Evolutionary conservation across 2,329 filamentous ascomycete genomes (phyloP).

Genomic region (Colletotrichum trifolii): DNA sequence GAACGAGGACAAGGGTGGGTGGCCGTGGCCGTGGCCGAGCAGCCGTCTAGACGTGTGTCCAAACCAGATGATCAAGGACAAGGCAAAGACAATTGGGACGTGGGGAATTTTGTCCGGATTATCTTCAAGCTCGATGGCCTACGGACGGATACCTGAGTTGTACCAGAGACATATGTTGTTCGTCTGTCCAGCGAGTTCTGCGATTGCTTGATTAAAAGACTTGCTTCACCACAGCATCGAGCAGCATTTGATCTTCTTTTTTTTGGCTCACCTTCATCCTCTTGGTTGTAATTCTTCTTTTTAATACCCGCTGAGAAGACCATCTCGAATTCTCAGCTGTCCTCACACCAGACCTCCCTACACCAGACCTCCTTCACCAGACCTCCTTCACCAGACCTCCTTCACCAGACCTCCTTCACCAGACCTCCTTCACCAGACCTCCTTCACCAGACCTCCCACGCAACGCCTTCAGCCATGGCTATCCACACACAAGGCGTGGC

Average conservation of each 20-base stretch:
- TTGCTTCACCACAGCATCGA: not conserved
- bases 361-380: not conserved
- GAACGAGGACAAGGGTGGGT: constrained; percentile 21
- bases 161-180: too few relatives aligned
- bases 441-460: not conserved
- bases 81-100: constrained; percentile 6
- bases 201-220: not conserved
- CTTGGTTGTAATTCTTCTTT: too few relatives aligned
- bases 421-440: not conserved
- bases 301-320: too few relatives aligned
- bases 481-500: constrained; percentile 22
- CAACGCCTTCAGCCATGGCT: constrained; percentile 10
- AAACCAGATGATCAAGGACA: not conserved
- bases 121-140: not conserved
- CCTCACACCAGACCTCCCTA: too few relatives aligned
- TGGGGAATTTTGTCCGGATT: not conserved
- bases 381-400: not conserved
- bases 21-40: too few relatives aligned
- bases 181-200: too few relatives aligned
- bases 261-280: too few relatives aligned
- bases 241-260: too few relatives aligned
- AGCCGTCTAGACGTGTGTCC: too few relatives aligned
- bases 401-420: not conserved
- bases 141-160: too few relatives aligned
- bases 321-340: too few relatives aligned